Percentiles rank a stretch among this genome's conserved stretches.
Evolutionary conservation across 768 basidiomycete genomes (phyloP).

Genomic region (Mycena alexandri): DNA sequence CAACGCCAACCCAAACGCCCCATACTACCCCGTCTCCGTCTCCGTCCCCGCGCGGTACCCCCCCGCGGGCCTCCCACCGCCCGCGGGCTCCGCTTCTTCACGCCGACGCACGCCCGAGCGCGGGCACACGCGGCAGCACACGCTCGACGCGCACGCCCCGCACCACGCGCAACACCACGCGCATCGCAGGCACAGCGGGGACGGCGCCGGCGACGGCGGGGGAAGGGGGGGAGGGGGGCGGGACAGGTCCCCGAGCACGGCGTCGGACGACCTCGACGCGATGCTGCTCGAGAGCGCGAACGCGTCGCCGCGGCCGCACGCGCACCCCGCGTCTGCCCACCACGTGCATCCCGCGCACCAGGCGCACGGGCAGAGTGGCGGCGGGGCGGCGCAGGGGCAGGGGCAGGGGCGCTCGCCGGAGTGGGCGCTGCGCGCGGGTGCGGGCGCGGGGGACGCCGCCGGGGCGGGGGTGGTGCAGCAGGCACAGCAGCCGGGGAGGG

Average conservation of each 20-base stretch:
- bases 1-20: no score
- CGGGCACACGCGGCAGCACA: not conserved
- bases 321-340: not conserved
- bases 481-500: not conserved
- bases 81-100: not conserved
- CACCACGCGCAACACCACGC: no score
- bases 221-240: not conserved
- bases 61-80: not conserved
- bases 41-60: no score
- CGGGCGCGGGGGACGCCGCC: not conserved
- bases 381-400: not conserved
- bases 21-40: not conserved
- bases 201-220: not conserved
- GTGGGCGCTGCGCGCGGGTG: not conserved
- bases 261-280: constrained; percentile 34
- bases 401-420: not conserved
- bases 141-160: constrained; percentile 1
- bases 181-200: not conserved
- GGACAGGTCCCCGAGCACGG: constrained; percentile 23
- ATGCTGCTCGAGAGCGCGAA: constrained; percentile 32
- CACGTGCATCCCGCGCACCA: not conserved
- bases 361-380: no score
- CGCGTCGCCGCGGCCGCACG: constrained; percentile 10
- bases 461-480: not conserved
- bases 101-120: not conserved